Evolutionary conservation across 2,329 filamentous ascomycete genomes (phyloP), one percentile per base, ranked within the genome.

Genomic region (Capronia coronata): DNA sequence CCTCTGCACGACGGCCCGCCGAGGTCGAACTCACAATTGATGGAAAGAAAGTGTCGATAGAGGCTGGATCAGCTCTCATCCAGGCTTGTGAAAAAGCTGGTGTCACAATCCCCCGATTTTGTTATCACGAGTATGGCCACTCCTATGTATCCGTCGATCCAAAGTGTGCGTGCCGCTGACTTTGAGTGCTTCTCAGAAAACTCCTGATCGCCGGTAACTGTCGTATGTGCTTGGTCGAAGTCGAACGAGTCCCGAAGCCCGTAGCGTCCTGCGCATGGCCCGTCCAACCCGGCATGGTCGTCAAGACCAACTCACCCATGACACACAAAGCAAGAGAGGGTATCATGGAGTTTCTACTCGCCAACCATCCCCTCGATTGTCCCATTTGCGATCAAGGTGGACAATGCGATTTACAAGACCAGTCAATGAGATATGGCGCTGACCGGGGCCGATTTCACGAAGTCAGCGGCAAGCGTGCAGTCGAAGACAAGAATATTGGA

Each of bases 11-110:
- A 72, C 82, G 88, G 70, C 80, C 80, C 63, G 91, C 89, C 63
- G 89, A 97, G 77, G 90, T 98, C 66, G 89, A 96, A 79, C 82
- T 98, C 71, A 98, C 91, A 66, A 82, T 96, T 77, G 91, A 98
- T 81, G 93, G 91, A 68, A 95, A 95, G 78, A 94, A 96, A 74
- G 85, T 98, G 49, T 95, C 89, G 57, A 89, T 98, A 69, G 89
- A 96, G 86, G 91, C 91, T 72, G 91, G 91, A 61, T 93, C 93
- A 63, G 91, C 93, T 66, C 80, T 98, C 64, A 98, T 98, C 69
- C 93, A 98, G 76, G 93, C 93, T 67, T 98, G 93, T 76, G 93
- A 98, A 75, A 96, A 98, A 76, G 93, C 91, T 59, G 93, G 93
- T 66, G 80, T 78, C 60, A 93, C 86, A 56, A 78, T 97, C 65